Conservation (phyloP, 1,139 yeast species). For the Pichia sp. region DNA sequence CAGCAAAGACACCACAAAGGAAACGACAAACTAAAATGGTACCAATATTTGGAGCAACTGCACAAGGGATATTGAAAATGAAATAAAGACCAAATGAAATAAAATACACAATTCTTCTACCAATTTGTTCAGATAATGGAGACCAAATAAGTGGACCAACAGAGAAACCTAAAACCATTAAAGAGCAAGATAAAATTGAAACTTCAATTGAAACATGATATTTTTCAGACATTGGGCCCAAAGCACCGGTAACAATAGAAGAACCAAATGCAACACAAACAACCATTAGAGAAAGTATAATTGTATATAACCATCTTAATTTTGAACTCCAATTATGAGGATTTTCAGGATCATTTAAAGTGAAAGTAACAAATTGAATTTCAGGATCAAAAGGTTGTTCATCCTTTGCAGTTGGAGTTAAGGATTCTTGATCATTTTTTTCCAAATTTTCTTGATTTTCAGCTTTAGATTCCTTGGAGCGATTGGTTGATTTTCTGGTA, state of each 20-base stretch:
- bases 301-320: constrained; percentile 62
- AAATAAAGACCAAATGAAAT: constrained; percentile 68
- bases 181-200: constrained; percentile 68
- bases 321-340: constrained; percentile 73
- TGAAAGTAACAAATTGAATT: constrained; percentile 75
- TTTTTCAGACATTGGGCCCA: constrained; percentile 54
- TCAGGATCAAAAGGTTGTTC: constrained; percentile 46
- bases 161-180: constrained; percentile 85
- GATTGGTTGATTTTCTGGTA: constrained; percentile 26
- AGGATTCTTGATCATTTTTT: constrained; percentile 21
- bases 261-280: constrained; percentile 89
- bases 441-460: constrained; percentile 10
- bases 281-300: constrained; percentile 59
- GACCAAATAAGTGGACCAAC: constrained; percentile 90
- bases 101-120: constrained; percentile 79
- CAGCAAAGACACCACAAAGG: constrained; percentile 78
- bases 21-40: constrained; percentile 75
- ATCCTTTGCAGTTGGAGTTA: constrained; percentile 3
- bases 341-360: constrained; percentile 71
- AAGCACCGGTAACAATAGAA: constrained; percentile 81
- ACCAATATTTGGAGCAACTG: constrained; percentile 77
- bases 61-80: constrained; percentile 84
- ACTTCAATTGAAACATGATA: constrained; percentile 72
- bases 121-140: constrained; percentile 79
- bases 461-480: constrained; percentile 1